Percentiles rank a stretch among this genome's conserved stretches.
Evolutionary conservation across 1,284 basidiomycete species (phyloP).

Genomic region (Sporisorium exsertum): DNA sequence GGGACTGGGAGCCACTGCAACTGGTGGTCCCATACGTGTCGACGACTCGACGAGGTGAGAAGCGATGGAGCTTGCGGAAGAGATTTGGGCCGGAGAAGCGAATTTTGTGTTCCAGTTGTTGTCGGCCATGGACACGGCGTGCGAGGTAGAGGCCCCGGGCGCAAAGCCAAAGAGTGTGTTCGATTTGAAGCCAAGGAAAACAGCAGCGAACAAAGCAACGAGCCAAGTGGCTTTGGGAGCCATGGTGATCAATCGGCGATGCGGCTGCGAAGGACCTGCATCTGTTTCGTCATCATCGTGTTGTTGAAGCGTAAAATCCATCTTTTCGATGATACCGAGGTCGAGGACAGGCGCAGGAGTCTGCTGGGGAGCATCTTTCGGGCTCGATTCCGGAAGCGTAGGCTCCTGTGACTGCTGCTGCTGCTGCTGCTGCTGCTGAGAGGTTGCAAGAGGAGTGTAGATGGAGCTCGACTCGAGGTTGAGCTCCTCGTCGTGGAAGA

Average conservation of each 20-base stretch:
- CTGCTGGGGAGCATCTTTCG: neutral
- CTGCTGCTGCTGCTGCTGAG: conserved; percentile 3
- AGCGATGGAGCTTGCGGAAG: neutral
- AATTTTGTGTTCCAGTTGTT: conserved; percentile 17
- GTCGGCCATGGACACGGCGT: neutral
- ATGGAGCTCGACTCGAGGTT: conserved; percentile 26
- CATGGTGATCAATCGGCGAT: neutral
- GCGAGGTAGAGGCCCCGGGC: neutral
- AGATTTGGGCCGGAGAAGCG: conserved; percentile 14
- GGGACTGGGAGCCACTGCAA: conserved; percentile 11
- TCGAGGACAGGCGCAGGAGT: neutral
- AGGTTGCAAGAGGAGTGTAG: conserved; percentile 15
- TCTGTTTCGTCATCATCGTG: neutral
- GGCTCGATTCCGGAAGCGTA: neutral
- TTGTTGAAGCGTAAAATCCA: neutral
- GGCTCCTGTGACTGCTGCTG: neutral
- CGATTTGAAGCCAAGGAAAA: conserved; percentile 29
- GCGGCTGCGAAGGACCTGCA: conserved; percentile 1
- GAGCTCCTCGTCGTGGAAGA: conserved; percentile 14
- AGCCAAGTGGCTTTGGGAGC: conserved; percentile 28
- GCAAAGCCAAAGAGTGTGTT: conserved; percentile 6
- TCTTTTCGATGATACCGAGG: conserved; percentile 18
- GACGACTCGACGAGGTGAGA: neutral
- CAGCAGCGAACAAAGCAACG: conserved; percentile 24
- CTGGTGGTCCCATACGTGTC: neutral